Evolutionary conservation across 1,284 basidiomycete genomes (phyloP).

Genomic region (Cryptococcus hybrid): DNA sequence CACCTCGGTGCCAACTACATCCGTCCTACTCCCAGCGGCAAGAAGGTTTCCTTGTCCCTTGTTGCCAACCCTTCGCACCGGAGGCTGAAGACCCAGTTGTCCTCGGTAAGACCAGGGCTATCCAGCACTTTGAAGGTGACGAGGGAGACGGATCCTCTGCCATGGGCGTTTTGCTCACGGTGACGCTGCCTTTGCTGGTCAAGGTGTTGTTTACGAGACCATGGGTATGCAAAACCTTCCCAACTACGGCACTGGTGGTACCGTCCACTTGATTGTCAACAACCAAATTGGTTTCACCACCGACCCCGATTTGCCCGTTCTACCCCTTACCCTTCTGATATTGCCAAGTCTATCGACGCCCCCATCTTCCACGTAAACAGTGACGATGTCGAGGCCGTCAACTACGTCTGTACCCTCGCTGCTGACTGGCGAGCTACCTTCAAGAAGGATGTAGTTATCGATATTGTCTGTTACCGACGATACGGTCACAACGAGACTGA

Average conservation of each 20-base stretch:
- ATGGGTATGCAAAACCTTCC: conserved; percentile 98
- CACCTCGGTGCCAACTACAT: conserved; percentile 99
- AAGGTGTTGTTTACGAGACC: conserved; percentile 98
- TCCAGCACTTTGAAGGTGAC: conserved; percentile 94
- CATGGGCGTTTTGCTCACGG: conserved; percentile 94
- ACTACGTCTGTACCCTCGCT: conserved; percentile 95
- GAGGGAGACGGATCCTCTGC: conserved; percentile 72
- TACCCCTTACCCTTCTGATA: conserved; percentile 99
- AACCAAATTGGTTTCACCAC: conserved; percentile 99
- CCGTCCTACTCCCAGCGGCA: conserved; percentile 96
- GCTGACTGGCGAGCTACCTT: conserved; percentile 98
- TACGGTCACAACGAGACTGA: conserved; percentile 99
- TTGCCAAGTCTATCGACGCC: conserved; percentile 97
- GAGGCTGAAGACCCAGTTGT: conserved; percentile 98
- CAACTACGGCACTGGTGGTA: conserved; percentile 95
- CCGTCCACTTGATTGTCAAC: conserved; percentile 98
- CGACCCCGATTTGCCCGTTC: conserved; percentile 96
- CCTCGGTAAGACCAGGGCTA: conserved; percentile 92
- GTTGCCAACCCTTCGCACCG: conserved; percentile 97
- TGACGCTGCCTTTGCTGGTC: conserved; percentile 98
- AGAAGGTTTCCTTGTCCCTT: conserved; percentile 95
- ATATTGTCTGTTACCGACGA: conserved; percentile 98
- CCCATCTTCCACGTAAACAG: conserved; percentile 99
- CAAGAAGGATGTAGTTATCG: conserved; percentile 98
- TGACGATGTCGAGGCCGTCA: conserved; percentile 97